These are phyloP conservation scores for Bryum argenteum DNA, from an alignment of 225 moss, liverwort and hornwort species.

Conservation along the genomic window DNA sequence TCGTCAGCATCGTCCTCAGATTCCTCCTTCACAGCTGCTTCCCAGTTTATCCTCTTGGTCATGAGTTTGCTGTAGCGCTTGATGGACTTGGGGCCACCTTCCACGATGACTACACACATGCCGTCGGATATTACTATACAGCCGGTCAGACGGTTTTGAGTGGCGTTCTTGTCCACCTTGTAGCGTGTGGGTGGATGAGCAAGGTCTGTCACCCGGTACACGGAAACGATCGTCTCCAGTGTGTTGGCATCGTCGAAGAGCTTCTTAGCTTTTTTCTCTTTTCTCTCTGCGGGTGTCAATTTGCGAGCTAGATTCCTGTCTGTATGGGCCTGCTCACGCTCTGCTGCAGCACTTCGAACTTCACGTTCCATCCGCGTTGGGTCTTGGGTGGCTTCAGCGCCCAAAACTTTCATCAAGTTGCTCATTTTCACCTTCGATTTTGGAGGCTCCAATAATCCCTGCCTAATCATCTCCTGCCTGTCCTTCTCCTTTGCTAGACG, in stretches of 20 bases:
- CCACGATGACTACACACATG: slow-evolving; percentile 88
- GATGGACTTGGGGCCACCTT: slow-evolving; percentile 91
- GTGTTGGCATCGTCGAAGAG: slow-evolving; percentile 84
- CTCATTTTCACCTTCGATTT: slow-evolving; percentile 99
- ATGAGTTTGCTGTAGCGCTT: slow-evolving; percentile 95
- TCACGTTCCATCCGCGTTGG: slow-evolving; percentile 93
- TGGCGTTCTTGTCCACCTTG: slow-evolving; percentile 92
- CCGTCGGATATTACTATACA: slow-evolving; percentile 86
- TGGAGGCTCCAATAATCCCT: slow-evolving; percentile 92
- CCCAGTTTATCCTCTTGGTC: slow-evolving; percentile 94
- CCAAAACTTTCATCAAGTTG: slow-evolving; percentile 99
- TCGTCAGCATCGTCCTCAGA: slow-evolving; percentile 59
- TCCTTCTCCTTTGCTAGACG: slow-evolving; percentile 97
- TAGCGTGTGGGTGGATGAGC: slow-evolving; percentile 87
- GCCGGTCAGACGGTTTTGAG: slow-evolving; percentile 89
- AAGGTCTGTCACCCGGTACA: slow-evolving; percentile 83
- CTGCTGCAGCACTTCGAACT: slow-evolving; percentile 91
- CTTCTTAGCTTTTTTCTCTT: slow-evolving; percentile 90
- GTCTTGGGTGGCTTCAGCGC: slow-evolving; percentile 98
- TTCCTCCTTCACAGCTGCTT: slow-evolving; percentile 79
- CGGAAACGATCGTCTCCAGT: slow-evolving; percentile 86
- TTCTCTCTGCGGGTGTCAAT: slow-evolving; percentile 88
- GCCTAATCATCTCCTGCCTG: slow-evolving; percentile 99
- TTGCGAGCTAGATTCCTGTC: slow-evolving; percentile 97
- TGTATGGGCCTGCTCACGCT: slow-evolving; percentile 94